Conservation (phyloP, 768 basidiomycete genomes). For the Lactarius sp. region DNA sequence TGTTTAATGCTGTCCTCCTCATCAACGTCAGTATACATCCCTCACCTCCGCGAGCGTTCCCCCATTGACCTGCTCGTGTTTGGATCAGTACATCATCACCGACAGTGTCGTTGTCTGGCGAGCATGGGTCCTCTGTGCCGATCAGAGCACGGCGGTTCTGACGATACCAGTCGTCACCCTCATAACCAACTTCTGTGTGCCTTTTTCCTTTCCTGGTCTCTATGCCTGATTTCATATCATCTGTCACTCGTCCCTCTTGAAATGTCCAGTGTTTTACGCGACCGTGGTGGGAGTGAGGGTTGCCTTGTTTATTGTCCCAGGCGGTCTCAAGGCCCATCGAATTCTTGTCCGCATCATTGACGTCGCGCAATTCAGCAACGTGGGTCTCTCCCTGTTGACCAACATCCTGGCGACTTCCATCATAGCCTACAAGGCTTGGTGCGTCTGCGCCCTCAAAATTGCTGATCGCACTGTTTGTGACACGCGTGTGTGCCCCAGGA, state of each 20-base stretch:
- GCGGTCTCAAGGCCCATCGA: no score
- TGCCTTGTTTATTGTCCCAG: neutral
- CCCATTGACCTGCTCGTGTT: neutral
- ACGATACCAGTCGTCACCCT: neutral
- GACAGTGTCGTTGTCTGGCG: constrained; percentile 18
- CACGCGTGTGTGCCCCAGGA: neutral
- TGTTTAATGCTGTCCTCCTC: constrained; percentile 2
- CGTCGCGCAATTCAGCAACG: constrained; percentile 1
- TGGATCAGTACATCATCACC: constrained; percentile 5
- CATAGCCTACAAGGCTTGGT: constrained; percentile 5
- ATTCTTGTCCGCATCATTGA: neutral
- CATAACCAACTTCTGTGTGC: neutral
- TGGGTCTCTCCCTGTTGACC: constrained; percentile 1
- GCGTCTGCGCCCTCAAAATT: neutral
- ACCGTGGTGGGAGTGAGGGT: neutral
- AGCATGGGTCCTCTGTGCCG: constrained; percentile 9
- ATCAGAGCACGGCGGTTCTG: neutral
- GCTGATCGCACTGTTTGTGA: neutral
- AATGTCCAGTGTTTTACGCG: neutral
- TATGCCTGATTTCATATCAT: neutral
- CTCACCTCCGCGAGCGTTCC: no score
- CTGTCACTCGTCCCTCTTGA: neutral
- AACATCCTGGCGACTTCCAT: constrained; percentile 8
- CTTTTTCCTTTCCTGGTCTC: neutral
- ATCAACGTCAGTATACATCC: constrained; percentile 5